Evolutionary conservation across 2,329 filamentous ascomycete species (phyloP).

Genomic region (Orbilia quercus): DNA sequence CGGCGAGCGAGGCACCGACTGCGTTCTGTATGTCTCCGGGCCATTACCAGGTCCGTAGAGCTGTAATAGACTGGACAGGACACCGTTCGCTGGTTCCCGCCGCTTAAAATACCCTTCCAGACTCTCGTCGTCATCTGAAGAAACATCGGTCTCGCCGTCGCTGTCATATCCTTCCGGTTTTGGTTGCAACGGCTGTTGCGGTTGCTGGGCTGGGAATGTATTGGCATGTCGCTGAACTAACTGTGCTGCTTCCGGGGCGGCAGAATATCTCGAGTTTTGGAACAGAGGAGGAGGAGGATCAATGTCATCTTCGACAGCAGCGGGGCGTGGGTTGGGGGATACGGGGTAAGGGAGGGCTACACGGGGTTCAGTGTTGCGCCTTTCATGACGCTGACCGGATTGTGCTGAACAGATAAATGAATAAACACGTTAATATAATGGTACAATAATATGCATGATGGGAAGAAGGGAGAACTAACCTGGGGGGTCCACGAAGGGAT

Average conservation of each 20-base stretch:
- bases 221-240: slow-evolving; percentile 44
- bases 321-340: slow-evolving; percentile 24
- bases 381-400: slow-evolving; percentile 42
- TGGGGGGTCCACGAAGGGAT: slow-evolving; percentile 47
- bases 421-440: neutral
- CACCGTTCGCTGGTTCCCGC: slow-evolving; percentile 44
- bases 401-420: slow-evolving; percentile 8
- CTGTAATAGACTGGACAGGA: slow-evolving; percentile 51
- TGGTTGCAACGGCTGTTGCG: neutral
- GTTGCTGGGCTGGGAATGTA: slow-evolving; percentile 20
- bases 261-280: slow-evolving; percentile 28
- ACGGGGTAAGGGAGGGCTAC: slow-evolving; percentile 52
- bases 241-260: slow-evolving; percentile 32
- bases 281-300: slow-evolving; percentile 28
- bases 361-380: slow-evolving; percentile 48
- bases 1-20: slow-evolving; percentile 28
- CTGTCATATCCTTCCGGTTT: slow-evolving; percentile 18
- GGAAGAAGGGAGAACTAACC: slow-evolving; percentile 13
- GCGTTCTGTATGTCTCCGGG: slow-evolving; percentile 18
- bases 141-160: slow-evolving; percentile 41
- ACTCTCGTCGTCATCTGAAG: slow-evolving; percentile 46
- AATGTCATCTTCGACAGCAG: slow-evolving; percentile 36
- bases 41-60: slow-evolving; percentile 42
- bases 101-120: slow-evolving; percentile 43
- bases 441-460: neutral